Percentiles rank a stretch among this genome's conserved stretches.
These are phyloP conservation scores for Fagus crenata DNA, from an alignment of 306 rosid species.

Conservation along the genomic window DNA sequence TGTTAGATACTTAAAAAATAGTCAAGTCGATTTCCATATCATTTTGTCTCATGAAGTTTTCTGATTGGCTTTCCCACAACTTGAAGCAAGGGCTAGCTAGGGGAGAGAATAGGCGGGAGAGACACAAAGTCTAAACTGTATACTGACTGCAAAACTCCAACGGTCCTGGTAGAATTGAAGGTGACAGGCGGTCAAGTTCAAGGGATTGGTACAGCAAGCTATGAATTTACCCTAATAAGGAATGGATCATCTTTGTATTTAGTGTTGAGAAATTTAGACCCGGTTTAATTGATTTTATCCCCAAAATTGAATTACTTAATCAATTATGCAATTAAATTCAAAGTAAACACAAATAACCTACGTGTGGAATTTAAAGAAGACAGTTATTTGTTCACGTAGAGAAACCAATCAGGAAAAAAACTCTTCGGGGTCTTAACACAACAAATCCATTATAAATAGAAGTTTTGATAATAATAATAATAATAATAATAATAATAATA, in stretches of 20 bases:
- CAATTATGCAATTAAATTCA: too few species aligned
- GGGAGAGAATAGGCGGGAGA: slow-evolving; percentile 35
- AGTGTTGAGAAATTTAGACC: background rate
- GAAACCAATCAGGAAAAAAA: too few species aligned
- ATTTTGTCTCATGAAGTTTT: slow-evolving; percentile 24
- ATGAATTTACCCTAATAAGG: slow-evolving; percentile 23
- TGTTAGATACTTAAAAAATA: slow-evolving; percentile 38
- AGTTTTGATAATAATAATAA: too few species aligned
- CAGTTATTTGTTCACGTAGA: too few species aligned
- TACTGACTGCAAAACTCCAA: slow-evolving; percentile 53
- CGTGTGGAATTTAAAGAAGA: too few species aligned
- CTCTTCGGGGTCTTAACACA: too few species aligned
- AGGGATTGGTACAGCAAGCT: slow-evolving; percentile 27
- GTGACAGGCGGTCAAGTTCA: slow-evolving; percentile 24
- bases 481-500: too few species aligned
- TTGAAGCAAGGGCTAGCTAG: slow-evolving; percentile 70
- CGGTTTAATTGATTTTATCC: too few species aligned
- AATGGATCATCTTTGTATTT: background rate
- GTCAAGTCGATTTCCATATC: slow-evolving; percentile 22
- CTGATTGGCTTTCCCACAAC: slow-evolving; percentile 57
- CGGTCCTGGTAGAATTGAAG: slow-evolving; percentile 44
- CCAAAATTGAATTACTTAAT: too few species aligned
- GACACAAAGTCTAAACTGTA: slow-evolving; percentile 14
- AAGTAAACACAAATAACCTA: too few species aligned
- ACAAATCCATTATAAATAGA: too few species aligned